phyloP scores from a whole-genome alignment of 73 alveolate species.

The Breviolum minutum region DNA sequence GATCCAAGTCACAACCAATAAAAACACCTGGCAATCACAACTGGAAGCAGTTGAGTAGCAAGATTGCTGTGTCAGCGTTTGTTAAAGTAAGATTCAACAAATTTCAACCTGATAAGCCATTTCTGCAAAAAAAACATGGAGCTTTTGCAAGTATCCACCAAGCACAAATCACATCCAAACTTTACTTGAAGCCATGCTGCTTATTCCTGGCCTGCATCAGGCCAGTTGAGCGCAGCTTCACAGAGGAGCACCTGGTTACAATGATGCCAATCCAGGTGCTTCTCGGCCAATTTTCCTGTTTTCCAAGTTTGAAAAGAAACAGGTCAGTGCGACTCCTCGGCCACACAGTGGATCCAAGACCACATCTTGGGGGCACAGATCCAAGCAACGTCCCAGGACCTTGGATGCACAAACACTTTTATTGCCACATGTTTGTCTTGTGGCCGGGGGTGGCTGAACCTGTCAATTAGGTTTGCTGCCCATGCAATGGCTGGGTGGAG shows the following conservation, averaged over 20 bases:
- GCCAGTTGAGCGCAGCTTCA: conserved; percentile 82
- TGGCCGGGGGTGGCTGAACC: background rate
- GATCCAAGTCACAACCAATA: conserved; percentile 68
- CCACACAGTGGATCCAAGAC: conserved; percentile 49
- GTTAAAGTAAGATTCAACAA: background rate
- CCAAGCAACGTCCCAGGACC: conserved; percentile 74
- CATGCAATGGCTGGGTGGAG: conserved; percentile 81
- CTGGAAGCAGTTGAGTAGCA: background rate
- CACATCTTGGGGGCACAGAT: conserved; percentile 13
- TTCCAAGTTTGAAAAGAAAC: background rate
- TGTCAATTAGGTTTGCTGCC: background rate
- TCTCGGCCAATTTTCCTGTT: background rate
- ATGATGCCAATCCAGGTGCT: background rate
- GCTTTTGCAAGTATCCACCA: too few relatives aligned
- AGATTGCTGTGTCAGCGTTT: background rate
- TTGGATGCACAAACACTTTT: background rate
- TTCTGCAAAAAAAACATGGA: too few relatives aligned
- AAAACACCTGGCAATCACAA: conserved; percentile 24
- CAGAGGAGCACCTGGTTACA: conserved; percentile 39
- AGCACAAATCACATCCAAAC: too few relatives aligned
- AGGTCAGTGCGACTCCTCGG: conserved; percentile 7
- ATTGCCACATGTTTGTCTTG: too few relatives aligned
- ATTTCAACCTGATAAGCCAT: too few relatives aligned
- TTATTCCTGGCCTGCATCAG: background rate
- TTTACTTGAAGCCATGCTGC: background rate